phyloP scores from a whole-genome alignment of 768 basidiomycete genomes.

The Thelephora aurantiotincta region DNA sequence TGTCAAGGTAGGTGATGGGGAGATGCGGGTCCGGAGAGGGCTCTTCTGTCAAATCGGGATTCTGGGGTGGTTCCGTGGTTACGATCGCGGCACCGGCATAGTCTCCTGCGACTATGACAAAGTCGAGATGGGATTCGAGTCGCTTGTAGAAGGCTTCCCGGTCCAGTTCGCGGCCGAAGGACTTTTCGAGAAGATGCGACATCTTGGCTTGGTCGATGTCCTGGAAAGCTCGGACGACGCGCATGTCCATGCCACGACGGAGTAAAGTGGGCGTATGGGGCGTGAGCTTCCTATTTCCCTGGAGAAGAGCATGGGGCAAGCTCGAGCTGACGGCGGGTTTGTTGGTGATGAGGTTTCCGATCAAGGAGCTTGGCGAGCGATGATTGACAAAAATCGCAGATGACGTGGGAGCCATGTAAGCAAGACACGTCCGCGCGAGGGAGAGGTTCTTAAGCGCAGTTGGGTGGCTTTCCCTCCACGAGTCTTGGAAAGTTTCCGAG shows the following conservation, averaged over 20 bases:
- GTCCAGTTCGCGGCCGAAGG: conserved; percentile 67
- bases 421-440: conserved; percentile 74
- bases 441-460: conserved; percentile 77
- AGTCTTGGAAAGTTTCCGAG: conserved; percentile 62
- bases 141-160: conserved; percentile 65
- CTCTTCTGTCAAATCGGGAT: conserved; percentile 12
- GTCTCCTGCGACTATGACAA: conserved; percentile 87
- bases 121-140: conserved; percentile 69
- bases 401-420: conserved; percentile 85
- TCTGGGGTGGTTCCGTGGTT: conserved; percentile 41
- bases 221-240: conserved; percentile 54
- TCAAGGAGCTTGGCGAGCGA: conserved; percentile 87
- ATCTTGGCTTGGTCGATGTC: conserved; percentile 67
- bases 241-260: conserved; percentile 77
- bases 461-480: conserved; percentile 70
- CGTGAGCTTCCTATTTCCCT: conserved; percentile 75
- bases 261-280: conserved; percentile 87
- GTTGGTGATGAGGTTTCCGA: conserved; percentile 95
- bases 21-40: conserved; percentile 10
- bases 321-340: conserved; percentile 94
- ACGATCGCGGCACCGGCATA: conserved; percentile 93
- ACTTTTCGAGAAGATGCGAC: conserved; percentile 73
- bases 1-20: conserved; percentile 88
- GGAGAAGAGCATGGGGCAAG: conserved; percentile 84
- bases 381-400: conserved; percentile 97